A percentile compares a stretch with the other conserved stretches of the same genome.
These are phyloP conservation scores for Luzula sylvatica DNA, from an alignment of 176 grass and related monocot genomes.

Conservation along the genomic window DNA sequence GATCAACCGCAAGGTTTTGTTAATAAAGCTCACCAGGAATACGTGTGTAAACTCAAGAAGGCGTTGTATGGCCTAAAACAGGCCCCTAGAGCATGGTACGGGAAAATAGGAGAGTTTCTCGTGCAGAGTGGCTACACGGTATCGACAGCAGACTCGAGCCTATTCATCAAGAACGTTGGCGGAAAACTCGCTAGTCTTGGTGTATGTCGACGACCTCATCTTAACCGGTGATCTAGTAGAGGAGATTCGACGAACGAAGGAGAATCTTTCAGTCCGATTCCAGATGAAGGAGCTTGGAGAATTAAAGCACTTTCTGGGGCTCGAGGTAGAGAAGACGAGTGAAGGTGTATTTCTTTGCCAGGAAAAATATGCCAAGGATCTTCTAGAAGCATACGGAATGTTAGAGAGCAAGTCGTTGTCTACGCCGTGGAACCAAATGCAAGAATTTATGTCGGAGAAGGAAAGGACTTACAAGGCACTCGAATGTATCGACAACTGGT, in stretches of 20 bases:
- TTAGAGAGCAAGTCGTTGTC: not conserved
- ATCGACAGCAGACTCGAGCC: not conserved
- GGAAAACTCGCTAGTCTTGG: not conserved
- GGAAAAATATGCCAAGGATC: conserved; percentile 10
- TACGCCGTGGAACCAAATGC: not conserved
- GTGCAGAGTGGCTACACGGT: not conserved
- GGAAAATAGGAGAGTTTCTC: not conserved
- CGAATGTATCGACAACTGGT: conserved; percentile 9
- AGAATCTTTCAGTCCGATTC: too few relatives aligned
- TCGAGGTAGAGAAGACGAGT: not conserved
- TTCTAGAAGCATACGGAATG: not conserved
- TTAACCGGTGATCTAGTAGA: too few relatives aligned
- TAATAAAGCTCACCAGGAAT: not conserved
- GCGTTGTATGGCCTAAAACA: conserved; percentile 14
- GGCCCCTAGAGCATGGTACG: conserved; percentile 12
- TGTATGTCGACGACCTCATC: not conserved
- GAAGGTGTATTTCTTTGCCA: conserved; percentile 8
- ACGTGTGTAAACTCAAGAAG: too few relatives aligned
- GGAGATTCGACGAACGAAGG: too few relatives aligned
- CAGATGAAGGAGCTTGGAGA: not conserved
- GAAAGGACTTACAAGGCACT: not conserved
- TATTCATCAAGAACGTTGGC: not conserved
- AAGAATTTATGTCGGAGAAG: not conserved
- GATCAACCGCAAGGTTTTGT: not conserved
- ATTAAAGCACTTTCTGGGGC: not conserved